Conservation (phyloP, 768 basidiomycete species). For the Mycena filopes region DNA sequence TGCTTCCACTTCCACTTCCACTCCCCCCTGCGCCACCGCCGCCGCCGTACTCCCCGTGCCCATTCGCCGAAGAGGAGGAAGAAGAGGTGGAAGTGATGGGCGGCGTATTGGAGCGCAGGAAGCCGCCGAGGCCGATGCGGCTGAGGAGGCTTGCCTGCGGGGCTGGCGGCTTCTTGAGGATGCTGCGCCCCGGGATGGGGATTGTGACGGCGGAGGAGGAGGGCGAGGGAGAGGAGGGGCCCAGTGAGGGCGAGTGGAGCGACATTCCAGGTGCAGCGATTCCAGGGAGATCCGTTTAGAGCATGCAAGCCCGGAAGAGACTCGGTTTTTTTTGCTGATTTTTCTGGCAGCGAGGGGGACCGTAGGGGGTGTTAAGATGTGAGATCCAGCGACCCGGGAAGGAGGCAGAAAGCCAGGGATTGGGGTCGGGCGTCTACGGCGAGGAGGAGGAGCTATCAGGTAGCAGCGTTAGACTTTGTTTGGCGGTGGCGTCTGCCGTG, state of each 20-base stretch:
- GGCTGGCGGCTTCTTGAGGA: slow-evolving; percentile 81
- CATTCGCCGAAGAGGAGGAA: background rate
- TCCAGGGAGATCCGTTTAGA: too few species aligned
- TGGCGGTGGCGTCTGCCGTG: too few species aligned
- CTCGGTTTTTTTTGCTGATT: too few species aligned
- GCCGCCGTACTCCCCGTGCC: background rate
- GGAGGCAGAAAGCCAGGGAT: too few species aligned
- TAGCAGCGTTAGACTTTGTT: too few species aligned
- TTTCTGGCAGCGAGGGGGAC: too few species aligned
- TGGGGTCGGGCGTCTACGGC: too few species aligned
- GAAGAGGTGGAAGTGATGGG: too few species aligned
- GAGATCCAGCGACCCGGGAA: too few species aligned
- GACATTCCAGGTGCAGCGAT: slow-evolving; percentile 8
- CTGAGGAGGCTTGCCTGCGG: slow-evolving; percentile 76
- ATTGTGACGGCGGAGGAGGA: slow-evolving; percentile 89
- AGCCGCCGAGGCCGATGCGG: slow-evolving; percentile 45
- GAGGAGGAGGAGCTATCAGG: too few species aligned
- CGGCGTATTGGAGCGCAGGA: slow-evolving; percentile 41
- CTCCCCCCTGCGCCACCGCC: background rate
- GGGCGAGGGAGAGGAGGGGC: slow-evolving; percentile 65
- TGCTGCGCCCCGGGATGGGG: slow-evolving; percentile 83
- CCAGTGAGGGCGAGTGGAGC: slow-evolving; percentile 35
- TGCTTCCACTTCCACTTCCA: background rate
- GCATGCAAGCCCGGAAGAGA: too few species aligned
- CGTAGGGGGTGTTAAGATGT: too few species aligned